Percentiles rank a stretch among this genome's conserved stretches.
These are phyloP conservation scores for Pittosporum tobira DNA, from an alignment of 129 eudicot genomes.

Conservation along the genomic window DNA sequence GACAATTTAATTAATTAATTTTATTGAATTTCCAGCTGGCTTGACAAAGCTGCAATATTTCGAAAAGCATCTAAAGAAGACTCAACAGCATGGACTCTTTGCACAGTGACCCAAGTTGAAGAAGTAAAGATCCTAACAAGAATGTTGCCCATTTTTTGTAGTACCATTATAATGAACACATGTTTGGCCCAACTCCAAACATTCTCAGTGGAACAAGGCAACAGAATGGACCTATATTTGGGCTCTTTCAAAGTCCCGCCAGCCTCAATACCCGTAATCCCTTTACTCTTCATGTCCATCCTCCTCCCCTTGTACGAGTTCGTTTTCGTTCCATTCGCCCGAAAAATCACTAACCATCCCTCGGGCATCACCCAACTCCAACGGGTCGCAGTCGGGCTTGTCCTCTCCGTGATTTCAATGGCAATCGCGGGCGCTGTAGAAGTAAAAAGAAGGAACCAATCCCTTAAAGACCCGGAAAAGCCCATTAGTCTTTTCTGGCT, in stretches of 20 bases:
- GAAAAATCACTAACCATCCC: conserved; percentile 59
- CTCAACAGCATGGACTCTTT: conserved; percentile 36
- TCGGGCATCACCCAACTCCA: conserved; percentile 67
- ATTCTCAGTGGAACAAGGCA: conserved; percentile 61
- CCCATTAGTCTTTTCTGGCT: conserved; percentile 73
- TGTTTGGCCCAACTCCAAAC: conserved; percentile 73
- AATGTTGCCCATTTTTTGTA: conserved; percentile 60
- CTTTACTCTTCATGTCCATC: conserved; percentile 50
- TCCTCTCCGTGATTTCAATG: conserved; percentile 59
- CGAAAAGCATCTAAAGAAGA: conserved; percentile 18
- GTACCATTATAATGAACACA: conserved; percentile 67
- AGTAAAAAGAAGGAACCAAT: conserved; percentile 44
- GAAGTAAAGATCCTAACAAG: conserved; percentile 59
- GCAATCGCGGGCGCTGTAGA: conserved; percentile 48
- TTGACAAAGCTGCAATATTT: conserved; percentile 61
- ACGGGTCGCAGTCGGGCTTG: conserved; percentile 69
- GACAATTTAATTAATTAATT: too few species aligned
- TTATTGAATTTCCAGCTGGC: conserved; percentile 25
- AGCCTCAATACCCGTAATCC: conserved; percentile 62
- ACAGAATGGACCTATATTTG: conserved; percentile 33
- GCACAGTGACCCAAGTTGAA: conserved; percentile 68
- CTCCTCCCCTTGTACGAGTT: conserved; percentile 59
- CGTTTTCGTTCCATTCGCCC: conserved; percentile 52
- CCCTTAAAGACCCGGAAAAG: conserved; percentile 24
- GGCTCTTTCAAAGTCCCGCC: conserved; percentile 46